A percentile compares a stretch with the other conserved stretches of the same genome.
Conservation (phyloP, 208 protist genomes). For the Leishmania aethiopica region DNA sequence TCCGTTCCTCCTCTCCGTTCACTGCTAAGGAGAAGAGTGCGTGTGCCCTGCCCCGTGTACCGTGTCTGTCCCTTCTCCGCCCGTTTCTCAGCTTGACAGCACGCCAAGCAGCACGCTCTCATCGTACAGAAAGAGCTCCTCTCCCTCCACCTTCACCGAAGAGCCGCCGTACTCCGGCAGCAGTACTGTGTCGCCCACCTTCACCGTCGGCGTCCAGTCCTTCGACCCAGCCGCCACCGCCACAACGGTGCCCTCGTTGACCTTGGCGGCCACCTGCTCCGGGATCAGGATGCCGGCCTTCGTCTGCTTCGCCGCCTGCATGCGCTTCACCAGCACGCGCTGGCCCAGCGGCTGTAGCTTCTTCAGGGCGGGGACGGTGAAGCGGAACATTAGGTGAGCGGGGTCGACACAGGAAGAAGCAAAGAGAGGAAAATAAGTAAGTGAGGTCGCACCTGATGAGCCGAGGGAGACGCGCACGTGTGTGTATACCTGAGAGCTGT, state of each 20-base stretch:
- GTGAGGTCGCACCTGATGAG: background rate
- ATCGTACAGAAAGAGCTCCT: conserved; percentile 93
- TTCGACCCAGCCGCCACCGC: conserved; percentile 87
- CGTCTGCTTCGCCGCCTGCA: conserved; percentile 89
- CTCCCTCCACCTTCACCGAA: conserved; percentile 90
- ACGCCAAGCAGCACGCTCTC: conserved; percentile 89
- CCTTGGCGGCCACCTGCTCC: conserved; percentile 90
- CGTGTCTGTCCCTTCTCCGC: background rate
- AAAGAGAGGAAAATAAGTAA: background rate
- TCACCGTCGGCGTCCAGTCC: conserved; percentile 92
- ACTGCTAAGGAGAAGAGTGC: too few species aligned
- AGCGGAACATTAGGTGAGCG: conserved; percentile 68
- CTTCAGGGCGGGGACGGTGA: conserved; percentile 74
- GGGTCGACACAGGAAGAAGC: background rate
- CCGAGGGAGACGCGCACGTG: background rate
- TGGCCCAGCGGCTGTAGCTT: conserved; percentile 90
- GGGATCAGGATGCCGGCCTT: conserved; percentile 93
- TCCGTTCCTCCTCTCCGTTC: background rate
- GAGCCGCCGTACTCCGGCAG: conserved; percentile 91
- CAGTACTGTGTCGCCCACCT: conserved; percentile 90
- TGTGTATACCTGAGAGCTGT: background rate
- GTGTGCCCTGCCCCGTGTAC: background rate
- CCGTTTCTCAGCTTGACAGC: conserved; percentile 52
- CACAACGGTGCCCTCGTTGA: conserved; percentile 93
- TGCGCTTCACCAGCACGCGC: conserved; percentile 91